phyloP scores from a whole-genome alignment of 2,329 filamentous ascomycete species.

The Ophiostoma sp. region DNA sequence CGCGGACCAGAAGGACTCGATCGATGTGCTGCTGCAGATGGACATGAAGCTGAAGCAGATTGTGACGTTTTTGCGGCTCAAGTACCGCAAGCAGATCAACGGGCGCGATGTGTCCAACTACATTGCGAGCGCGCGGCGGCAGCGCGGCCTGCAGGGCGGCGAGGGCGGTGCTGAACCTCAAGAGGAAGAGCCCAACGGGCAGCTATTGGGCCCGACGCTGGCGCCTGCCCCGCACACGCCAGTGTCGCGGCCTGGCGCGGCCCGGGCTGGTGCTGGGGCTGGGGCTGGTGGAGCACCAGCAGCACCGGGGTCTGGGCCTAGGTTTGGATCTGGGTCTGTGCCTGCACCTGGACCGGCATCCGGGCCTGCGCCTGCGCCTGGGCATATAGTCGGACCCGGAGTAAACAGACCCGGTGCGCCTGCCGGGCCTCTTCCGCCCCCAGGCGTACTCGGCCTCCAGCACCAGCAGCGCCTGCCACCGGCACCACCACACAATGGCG shows the following conservation, averaged over 20 bases:
- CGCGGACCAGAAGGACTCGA: conserved; percentile 24
- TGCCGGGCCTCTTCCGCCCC: not conserved
- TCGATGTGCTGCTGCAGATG: conserved; percentile 23
- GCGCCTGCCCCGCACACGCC: not conserved
- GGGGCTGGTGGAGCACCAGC: too few species aligned
- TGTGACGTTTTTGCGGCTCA: conserved; percentile 23
- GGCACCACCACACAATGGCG: not conserved
- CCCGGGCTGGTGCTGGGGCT: too few species aligned
- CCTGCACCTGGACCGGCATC: too few species aligned
- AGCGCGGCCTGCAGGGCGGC: not conserved
- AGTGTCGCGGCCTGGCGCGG: too few species aligned
- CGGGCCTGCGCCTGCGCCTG: too few species aligned
- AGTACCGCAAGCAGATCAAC: conserved; percentile 23
- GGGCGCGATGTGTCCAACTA: conserved; percentile 24
- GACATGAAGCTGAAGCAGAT: conserved; percentile 23
- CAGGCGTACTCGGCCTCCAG: not conserved
- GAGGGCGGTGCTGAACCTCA: not conserved
- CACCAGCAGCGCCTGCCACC: not conserved
- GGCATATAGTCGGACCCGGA: too few species aligned
- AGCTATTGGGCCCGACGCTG: not conserved
- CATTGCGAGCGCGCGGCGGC: conserved; percentile 22
- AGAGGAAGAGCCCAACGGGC: not conserved
- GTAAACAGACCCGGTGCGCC: too few species aligned
- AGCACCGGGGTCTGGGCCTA: too few species aligned
- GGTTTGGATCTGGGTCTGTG: too few species aligned